phyloP scores from a whole-genome alignment of 2,329 filamentous ascomycete genomes.

The Penicillium occitanis region DNA sequence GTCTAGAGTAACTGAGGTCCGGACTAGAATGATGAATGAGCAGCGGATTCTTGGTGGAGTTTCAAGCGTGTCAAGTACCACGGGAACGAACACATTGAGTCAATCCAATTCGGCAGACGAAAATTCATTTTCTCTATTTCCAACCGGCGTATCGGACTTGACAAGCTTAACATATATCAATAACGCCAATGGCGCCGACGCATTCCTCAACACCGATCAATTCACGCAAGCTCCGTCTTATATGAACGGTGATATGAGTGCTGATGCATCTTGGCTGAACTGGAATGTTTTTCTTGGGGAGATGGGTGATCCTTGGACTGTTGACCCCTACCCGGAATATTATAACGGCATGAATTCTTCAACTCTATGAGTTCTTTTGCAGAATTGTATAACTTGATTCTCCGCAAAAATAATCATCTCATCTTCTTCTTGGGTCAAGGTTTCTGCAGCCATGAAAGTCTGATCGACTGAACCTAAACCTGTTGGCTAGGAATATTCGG shows the following conservation, averaged over 20 bases:
- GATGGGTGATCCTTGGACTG: slow-evolving; percentile 3
- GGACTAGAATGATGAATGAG: slow-evolving; percentile 1
- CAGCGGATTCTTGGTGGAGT: neutral
- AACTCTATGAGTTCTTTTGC: neutral
- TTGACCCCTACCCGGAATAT: neutral
- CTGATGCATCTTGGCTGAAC: slow-evolving; percentile 8
- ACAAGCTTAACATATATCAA: neutral
- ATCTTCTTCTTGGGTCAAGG: neutral
- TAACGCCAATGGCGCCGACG: neutral
- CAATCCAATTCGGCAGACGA: neutral
- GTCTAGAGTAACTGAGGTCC: neutral
- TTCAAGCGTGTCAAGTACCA: neutral
- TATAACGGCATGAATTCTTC: neutral
- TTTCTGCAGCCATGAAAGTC: neutral
- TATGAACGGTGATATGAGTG: neutral
- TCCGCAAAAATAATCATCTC: neutral
- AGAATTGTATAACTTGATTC: neutral
- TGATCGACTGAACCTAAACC: neutral
- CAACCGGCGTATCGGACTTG: neutral
- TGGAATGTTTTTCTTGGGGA: slow-evolving; percentile 7
- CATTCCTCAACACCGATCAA: neutral
- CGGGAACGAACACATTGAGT: neutral
- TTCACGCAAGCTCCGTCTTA: neutral
- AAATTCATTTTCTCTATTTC: neutral
- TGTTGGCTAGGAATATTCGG: neutral